phyloP scores from a whole-genome alignment of 2,329 filamentous ascomycete genomes.

The Magnaporthiopsis poae region DNA sequence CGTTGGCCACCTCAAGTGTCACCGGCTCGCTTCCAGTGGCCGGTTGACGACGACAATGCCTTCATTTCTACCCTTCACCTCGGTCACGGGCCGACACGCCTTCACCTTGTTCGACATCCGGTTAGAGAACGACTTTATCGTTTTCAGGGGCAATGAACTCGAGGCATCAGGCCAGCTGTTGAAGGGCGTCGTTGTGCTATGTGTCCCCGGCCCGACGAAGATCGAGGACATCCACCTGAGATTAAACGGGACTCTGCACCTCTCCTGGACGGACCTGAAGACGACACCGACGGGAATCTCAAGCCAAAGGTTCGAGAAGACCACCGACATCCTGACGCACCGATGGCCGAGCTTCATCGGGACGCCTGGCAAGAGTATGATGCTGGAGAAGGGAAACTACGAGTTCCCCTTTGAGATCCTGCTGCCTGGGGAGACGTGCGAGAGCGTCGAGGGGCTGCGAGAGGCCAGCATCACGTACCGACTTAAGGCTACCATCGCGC shows the following conservation, averaged over 20 bases:
- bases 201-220: conserved; percentile 57
- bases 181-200: conserved; percentile 64
- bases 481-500: conserved; percentile 77
- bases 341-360: conserved; percentile 59
- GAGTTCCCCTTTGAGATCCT: conserved; percentile 72
- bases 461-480: conserved; percentile 84
- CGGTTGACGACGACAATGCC: conserved; percentile 32
- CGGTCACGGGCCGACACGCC: conserved; percentile 39
- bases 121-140: conserved; percentile 68
- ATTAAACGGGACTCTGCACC: conserved; percentile 58
- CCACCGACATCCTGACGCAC: conserved; percentile 54
- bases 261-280: conserved; percentile 46
- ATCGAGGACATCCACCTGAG: conserved; percentile 66
- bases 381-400: conserved; percentile 65
- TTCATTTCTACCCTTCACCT: conserved; percentile 46
- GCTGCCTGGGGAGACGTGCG: conserved; percentile 62
- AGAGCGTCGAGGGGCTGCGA: conserved; percentile 81
- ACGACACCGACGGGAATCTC: conserved; percentile 49
- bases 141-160: conserved; percentile 64
- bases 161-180: conserved; percentile 68
- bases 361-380: conserved; percentile 44
- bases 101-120: conserved; percentile 54
- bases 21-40: conserved; percentile 6
- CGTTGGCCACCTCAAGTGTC: background rate
- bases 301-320: conserved; percentile 49